Evolutionary conservation across 768 basidiomycete genomes (phyloP).

Genomic region (Amanita subjunquillea): DNA sequence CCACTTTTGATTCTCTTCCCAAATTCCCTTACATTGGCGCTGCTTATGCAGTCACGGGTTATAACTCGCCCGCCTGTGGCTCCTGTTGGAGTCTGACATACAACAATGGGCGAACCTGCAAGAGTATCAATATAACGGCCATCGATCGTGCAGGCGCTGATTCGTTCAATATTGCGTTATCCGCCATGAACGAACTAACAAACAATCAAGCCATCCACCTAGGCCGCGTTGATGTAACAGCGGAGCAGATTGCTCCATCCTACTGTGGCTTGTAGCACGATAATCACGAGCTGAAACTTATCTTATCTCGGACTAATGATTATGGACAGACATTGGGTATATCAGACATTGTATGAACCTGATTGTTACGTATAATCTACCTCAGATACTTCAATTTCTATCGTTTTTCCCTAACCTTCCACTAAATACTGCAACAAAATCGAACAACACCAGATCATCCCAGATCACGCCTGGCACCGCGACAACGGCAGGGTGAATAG

Average conservation of each 20-base stretch:
- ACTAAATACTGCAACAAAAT: constrained; percentile 81
- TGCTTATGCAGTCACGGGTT: constrained; percentile 25
- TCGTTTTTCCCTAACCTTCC: constrained; percentile 66
- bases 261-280: constrained; percentile 33
- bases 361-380: no score
- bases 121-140: constrained; percentile 25
- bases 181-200: constrained; percentile 48
- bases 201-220: constrained; percentile 31
- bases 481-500: constrained; percentile 65
- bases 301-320: not conserved
- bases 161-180: constrained; percentile 31
- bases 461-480: constrained; percentile 78
- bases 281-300: not conserved
- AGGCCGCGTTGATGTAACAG: constrained; percentile 36
- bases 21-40: constrained; percentile 37
- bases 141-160: constrained; percentile 27
- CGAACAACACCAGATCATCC: constrained; percentile 81
- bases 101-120: constrained; percentile 10
- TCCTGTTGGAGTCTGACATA: constrained; percentile 38
- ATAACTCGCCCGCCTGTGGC: constrained; percentile 31
- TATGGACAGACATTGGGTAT: no score
- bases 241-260: constrained; percentile 32
- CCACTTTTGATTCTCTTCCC: constrained; percentile 29
- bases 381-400: constrained; percentile 16
- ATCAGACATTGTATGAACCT: no score